Conservation (phyloP, 805 yeast species). For the Cyberlindnera meyerae region DNA sequence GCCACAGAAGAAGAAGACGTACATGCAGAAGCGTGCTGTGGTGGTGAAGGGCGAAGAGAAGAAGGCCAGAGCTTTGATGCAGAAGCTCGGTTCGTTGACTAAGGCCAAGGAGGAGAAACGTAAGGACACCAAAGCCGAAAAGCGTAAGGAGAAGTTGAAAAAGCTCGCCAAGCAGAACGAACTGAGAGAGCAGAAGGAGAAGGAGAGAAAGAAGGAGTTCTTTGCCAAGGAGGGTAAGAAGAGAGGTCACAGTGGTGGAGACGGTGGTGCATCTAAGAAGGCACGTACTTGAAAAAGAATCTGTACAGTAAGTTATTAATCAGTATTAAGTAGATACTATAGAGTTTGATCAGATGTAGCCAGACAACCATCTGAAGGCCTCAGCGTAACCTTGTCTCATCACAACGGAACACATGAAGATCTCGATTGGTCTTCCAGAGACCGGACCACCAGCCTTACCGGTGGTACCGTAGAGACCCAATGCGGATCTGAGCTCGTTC, state of each 20-base stretch:
- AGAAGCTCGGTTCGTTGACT: slow-evolving; percentile 77
- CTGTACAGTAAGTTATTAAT: not conserved
- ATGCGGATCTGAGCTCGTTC: slow-evolving; percentile 84
- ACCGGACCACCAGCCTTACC: slow-evolving; percentile 76
- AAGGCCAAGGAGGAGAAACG: slow-evolving; percentile 82
- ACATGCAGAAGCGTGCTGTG: slow-evolving; percentile 87
- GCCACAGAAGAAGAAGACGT: slow-evolving; percentile 79
- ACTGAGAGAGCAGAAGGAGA: slow-evolving; percentile 65
- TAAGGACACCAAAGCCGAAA: slow-evolving; percentile 64
- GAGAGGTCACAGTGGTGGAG: slow-evolving; percentile 37
- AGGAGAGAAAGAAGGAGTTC: slow-evolving; percentile 81
- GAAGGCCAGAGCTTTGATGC: slow-evolving; percentile 85
- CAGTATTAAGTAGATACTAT: not conserved
- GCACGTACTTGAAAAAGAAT: slow-evolving; percentile 23
- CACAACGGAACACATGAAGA: slow-evolving; percentile 96
- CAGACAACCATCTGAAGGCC: slow-evolving; percentile 97
- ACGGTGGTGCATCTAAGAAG: slow-evolving; percentile 27
- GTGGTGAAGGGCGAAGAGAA: slow-evolving; percentile 89
- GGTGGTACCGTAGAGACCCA: slow-evolving; percentile 84
- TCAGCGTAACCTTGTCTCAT: slow-evolving; percentile 99
- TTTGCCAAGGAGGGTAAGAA: slow-evolving; percentile 70
- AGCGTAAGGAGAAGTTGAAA: slow-evolving; percentile 71
- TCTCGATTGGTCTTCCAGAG: slow-evolving; percentile 85
- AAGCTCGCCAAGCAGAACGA: slow-evolving; percentile 73
- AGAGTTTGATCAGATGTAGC: slow-evolving; percentile 56